phyloP scores from a whole-genome alignment of 2,329 filamentous ascomycete genomes.

The Chaetomiaceae sp. region DNA sequence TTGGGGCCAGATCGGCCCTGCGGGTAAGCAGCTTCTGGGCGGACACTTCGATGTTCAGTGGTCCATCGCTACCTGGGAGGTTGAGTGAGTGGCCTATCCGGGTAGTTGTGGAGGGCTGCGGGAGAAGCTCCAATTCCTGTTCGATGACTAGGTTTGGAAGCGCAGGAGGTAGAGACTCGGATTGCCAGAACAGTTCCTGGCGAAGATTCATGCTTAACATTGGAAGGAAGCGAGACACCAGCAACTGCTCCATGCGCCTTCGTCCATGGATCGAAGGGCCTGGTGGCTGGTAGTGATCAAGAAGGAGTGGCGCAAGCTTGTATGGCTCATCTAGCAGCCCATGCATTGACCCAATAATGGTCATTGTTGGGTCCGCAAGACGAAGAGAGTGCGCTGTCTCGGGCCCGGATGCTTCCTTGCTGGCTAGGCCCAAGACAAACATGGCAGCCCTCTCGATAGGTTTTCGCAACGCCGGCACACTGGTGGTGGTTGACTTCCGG shows the following conservation, averaged over 20 bases:
- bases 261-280: slow-evolving; percentile 36
- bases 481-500: slow-evolving; percentile 36
- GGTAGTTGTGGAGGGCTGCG: slow-evolving; percentile 35
- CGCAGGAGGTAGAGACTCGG: background rate
- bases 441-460: slow-evolving; percentile 28
- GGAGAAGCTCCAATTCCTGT: slow-evolving; percentile 38
- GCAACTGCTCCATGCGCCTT: slow-evolving; percentile 36
- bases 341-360: slow-evolving; percentile 39
- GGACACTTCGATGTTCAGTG: slow-evolving; percentile 37
- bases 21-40: slow-evolving; percentile 23
- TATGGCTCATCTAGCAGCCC: slow-evolving; percentile 35
- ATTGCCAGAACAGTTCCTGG: slow-evolving; percentile 35
- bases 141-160: slow-evolving; percentile 32
- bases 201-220: slow-evolving; percentile 36
- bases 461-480: slow-evolving; percentile 32
- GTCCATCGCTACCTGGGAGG: slow-evolving; percentile 28
- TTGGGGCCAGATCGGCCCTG: slow-evolving; percentile 25
- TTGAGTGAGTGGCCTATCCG: slow-evolving; percentile 34
- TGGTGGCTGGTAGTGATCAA: slow-evolving; percentile 40
- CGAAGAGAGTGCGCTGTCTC: slow-evolving; percentile 11
- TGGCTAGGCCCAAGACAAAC: slow-evolving; percentile 12
- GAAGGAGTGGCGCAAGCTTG: slow-evolving; percentile 31
- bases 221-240: slow-evolving; percentile 37
- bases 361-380: slow-evolving; percentile 34
- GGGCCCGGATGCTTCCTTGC: background rate